These are phyloP conservation scores for Cladosporium sp. DNA, from an alignment of 2,329 filamentous ascomycete species.

Conservation along the genomic window DNA sequence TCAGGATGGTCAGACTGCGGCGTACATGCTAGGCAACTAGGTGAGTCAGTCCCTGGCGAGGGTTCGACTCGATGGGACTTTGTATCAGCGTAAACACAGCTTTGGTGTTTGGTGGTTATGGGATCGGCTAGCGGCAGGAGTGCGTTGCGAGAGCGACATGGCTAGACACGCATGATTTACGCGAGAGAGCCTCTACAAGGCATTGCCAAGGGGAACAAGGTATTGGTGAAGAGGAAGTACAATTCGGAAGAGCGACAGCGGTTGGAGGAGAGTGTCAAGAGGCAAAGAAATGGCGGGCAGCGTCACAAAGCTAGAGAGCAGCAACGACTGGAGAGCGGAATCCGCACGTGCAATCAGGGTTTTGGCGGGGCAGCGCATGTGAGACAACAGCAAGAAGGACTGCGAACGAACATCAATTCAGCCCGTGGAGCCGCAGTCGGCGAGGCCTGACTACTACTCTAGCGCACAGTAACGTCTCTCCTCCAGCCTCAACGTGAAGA, in stretches of 20 bases:
- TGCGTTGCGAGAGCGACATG: constrained; percentile 9
- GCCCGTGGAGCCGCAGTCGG: constrained; percentile 2
- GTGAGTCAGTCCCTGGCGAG: background rate
- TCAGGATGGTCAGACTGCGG: background rate
- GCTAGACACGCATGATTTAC: constrained; percentile 2
- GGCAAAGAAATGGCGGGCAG: constrained; percentile 15
- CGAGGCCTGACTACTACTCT: background rate
- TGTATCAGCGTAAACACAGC: background rate
- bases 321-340: constrained; percentile 3
- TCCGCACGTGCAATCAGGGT: constrained; percentile 10
- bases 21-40: constrained; percentile 9
- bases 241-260: background rate
- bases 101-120: constrained; percentile 6
- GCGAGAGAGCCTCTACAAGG: background rate
- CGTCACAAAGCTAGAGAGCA: constrained; percentile 11
- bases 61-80: background rate
- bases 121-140: constrained; percentile 10
- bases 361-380: constrained; percentile 8
- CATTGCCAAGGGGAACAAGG: background rate
- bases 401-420: background rate
- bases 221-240: background rate
- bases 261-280: background rate
- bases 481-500: constrained; percentile 6
- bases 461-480: background rate
- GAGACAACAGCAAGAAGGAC: background rate